Evolutionary conservation across 192 early-diverging fungal species (phyloP), one percentile per base, ranked within the genome.

Genomic region (Allomyces macrogynus): DNA sequence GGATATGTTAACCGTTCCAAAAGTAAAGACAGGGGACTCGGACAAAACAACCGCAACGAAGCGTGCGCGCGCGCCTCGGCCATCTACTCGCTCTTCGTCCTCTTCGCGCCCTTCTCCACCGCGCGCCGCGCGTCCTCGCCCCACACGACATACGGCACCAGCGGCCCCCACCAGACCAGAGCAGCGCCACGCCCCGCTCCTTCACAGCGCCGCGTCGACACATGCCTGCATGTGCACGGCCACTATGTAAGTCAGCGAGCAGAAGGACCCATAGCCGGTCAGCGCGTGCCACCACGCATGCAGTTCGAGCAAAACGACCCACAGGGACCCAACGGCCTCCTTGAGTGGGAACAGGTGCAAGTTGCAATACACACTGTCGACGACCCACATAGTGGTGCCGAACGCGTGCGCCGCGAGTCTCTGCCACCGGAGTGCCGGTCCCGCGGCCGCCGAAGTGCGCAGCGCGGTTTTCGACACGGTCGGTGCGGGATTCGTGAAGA

Each of bases 211-310:
- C 12, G 1, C 49, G 12, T n/a, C 16, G 2, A 16, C 49, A 16
- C 12, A 3, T 5, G 20, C 49, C 12, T 57, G 12, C 49, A 57
- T n/a, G 49, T 16, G 49, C 49, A n/a, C 49, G 16, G 49, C 49
- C 49, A 57, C 49, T 3, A 57, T 14, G 16, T 57, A 57, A 0
- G 49, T 57, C 16, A 57, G 3, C 12, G 20, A 20, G 16, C 12
- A 57, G 16, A 20, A 57, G 12, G 49, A 57, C 18, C 67, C 67
- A 22, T 72, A 64, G 3, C 70, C 74, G 25, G 72, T 72, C 14
- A 69, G 60, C 69, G 74, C 65, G 62, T 80, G 78, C 78, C 78
- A 80, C 74, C 71, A 80, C 20, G 66, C 71, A 60, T 77, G 78
- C 18, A 76, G 62, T 65, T 80, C 72, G n/a, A 71, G 16, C 32